Conservation (phyloP, 495 filamentous ascomycete species). For the Talaromyces stipitatus region DNA sequence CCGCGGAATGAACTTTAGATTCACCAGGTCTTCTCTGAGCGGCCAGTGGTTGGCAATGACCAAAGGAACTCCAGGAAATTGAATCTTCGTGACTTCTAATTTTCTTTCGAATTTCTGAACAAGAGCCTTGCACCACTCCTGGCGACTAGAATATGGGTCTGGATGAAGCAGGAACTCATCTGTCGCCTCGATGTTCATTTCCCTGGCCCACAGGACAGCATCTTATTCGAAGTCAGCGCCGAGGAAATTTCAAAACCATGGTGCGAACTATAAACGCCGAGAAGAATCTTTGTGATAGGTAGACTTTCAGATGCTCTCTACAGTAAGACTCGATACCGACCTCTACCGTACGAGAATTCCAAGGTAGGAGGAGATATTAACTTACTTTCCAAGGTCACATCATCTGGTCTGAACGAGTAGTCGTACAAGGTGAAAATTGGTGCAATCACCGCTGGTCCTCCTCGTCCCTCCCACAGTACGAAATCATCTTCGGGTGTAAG, state of each 20-base stretch:
- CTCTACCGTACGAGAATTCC: background rate
- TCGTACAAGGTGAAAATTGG: slow-evolving; percentile 7
- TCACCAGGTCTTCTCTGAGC: slow-evolving; percentile 1
- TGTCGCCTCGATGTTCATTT: slow-evolving; percentile 4
- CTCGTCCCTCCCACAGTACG: slow-evolving; percentile 3
- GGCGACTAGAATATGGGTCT: slow-evolving; percentile 1
- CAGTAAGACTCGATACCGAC: background rate
- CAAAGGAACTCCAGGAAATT: background rate
- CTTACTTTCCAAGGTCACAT: slow-evolving; percentile 7
- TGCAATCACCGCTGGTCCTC: slow-evolving; percentile 5
- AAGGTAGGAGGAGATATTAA: background rate
- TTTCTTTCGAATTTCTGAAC: slow-evolving; percentile 6
- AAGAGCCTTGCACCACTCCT: slow-evolving; percentile 5
- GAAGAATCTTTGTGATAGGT: background rate
- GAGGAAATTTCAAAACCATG: background rate
- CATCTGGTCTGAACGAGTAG: slow-evolving; percentile 3
- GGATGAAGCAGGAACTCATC: slow-evolving; percentile 6
- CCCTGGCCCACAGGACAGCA: slow-evolving; percentile 3
- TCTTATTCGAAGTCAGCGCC: background rate
- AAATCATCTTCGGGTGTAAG: slow-evolving; percentile 6
- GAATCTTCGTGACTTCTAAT: background rate
- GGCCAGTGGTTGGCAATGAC: slow-evolving; percentile 7
- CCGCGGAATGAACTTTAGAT: slow-evolving; percentile 1
- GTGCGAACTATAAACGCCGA: background rate
- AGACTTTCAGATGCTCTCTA: background rate